Evolutionary conservation across 371 early-diverging fungal genomes (phyloP).

Genomic region (Mycotypha africana): DNA sequence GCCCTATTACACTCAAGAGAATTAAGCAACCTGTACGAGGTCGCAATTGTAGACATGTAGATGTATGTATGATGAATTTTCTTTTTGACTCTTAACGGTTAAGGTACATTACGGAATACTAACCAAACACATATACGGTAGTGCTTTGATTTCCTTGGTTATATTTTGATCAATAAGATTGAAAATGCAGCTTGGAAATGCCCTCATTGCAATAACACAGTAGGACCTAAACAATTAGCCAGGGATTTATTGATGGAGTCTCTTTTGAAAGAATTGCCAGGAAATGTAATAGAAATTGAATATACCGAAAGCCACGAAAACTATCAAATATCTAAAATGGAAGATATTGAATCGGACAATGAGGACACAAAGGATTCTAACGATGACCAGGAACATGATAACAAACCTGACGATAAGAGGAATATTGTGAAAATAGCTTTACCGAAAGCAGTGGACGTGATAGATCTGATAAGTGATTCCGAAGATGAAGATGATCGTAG

Average conservation of each 20-base stretch:
- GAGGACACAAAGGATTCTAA: slow-evolving; percentile 3
- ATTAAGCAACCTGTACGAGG: slow-evolving; percentile 33
- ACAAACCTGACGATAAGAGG: neutral
- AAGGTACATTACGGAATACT: too few species aligned
- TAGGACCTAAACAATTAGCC: slow-evolving; percentile 12
- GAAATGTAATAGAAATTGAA: slow-evolving; percentile 24
- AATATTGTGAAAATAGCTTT: neutral
- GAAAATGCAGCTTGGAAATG: slow-evolving; percentile 24
- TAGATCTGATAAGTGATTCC: slow-evolving; percentile 32
- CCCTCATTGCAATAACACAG: slow-evolving; percentile 26
- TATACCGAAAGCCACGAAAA: slow-evolving; percentile 11
- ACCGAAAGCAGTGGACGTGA: slow-evolving; percentile 10
- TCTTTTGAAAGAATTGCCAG: slow-evolving; percentile 15
- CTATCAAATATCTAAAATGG: slow-evolving; percentile 17
- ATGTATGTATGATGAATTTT: slow-evolving; percentile 15
- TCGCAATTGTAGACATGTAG: slow-evolving; percentile 23
- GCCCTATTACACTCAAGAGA: slow-evolving; percentile 28
- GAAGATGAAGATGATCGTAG: slow-evolving; percentile 12
- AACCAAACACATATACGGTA: too few species aligned
- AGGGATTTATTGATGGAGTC: slow-evolving; percentile 25
- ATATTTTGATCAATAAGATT: slow-evolving; percentile 18
- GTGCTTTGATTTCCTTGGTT: slow-evolving; percentile 36
- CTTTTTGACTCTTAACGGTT: neutral
- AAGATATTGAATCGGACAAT: slow-evolving; percentile 20
- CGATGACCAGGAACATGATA: slow-evolving; percentile 3